Evolutionary conservation across 495 filamentous ascomycete species (phyloP), one percentile per base, ranked within the genome.

Genomic region (Aspergillus avenaceus): DNA sequence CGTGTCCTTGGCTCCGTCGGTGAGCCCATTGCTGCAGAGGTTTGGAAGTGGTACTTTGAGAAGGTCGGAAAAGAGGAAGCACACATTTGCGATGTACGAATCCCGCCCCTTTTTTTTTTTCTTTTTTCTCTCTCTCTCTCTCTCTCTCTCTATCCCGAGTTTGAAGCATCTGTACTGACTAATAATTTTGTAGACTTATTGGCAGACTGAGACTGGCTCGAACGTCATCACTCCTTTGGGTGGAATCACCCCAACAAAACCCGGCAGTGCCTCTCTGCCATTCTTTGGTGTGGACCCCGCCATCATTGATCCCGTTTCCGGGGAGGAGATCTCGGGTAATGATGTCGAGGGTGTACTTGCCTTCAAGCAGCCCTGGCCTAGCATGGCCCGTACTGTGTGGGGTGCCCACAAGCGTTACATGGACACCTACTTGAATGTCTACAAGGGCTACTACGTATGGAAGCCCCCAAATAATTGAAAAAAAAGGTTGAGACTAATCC

Each of bases 1-100:
- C 81, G 93, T 63, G 82, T 97, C 14, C 77, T 98, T 36, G 93
- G 93, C 24, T 96, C 91, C n/a, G 93, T 99, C 49, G 93, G 93
- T 55, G 93, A 99, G 71, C 93, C 93, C 27, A 99, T 99, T 63
- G 93, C 93, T 26, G 91, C 93, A 16, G 93, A 99, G 68, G 88
- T 99, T 29, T 99, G 93, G 93, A 97, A 97, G 72, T 99, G 93
- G 93, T 99, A 99, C 74, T 91, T 90, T 63, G 90, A 97, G 70
- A 80, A 88, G 55, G 92, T 99, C 31, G 93, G 93, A 61, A 95
- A 90, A 71, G 87, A 91, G 70, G 86, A 92, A 64, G 87, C 90
- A 34, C 93, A 97, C 64, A 76, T 99, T 69, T 86, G 95, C 32
- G 95, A 99, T 66, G 92, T 96, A 79, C 79, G 89, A 81, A 52